phyloP scores from a whole-genome alignment of 1,284 basidiomycete species.

The Leccinum fuscescens region DNA sequence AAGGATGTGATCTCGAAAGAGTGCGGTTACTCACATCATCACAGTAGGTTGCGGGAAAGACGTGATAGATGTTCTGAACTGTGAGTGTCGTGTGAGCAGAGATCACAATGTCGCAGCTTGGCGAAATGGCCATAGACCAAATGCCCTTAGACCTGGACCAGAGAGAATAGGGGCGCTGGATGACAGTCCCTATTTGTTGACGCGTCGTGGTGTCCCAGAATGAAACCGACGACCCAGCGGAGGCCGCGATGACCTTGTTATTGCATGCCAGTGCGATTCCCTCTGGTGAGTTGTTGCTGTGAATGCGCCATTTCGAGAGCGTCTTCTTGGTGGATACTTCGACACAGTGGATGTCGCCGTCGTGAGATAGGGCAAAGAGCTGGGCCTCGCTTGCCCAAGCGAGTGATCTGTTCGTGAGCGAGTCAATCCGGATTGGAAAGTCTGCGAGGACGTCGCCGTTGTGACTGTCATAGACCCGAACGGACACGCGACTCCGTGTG shows the following conservation, averaged over 20 bases:
- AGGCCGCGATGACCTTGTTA: neutral
- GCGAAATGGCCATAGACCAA: neutral
- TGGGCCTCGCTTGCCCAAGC: neutral
- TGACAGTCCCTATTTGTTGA: neutral
- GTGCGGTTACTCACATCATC: neutral
- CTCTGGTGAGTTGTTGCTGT: neutral
- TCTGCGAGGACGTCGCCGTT: neutral
- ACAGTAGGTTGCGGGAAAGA: no score
- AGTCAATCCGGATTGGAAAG: neutral
- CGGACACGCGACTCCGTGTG: neutral
- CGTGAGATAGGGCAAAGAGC: neutral
- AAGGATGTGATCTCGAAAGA: neutral
- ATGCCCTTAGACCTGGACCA: neutral
- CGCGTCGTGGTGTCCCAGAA: neutral
- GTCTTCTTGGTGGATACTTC: neutral
- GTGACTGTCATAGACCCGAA: neutral
- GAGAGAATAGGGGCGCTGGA: neutral
- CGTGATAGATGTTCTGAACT: no score
- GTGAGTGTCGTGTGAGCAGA: no score
- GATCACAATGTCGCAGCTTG: no score
- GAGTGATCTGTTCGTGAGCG: neutral
- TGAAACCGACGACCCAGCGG: neutral
- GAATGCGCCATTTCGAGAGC: neutral
- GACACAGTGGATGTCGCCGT: neutral
- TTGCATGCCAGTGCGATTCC: neutral